A percentile compares a stretch with the other conserved stretches of the same genome.
phyloP scores from a whole-genome alignment of 768 basidiomycete species.

The Boletus rufocinnamomeus region DNA sequence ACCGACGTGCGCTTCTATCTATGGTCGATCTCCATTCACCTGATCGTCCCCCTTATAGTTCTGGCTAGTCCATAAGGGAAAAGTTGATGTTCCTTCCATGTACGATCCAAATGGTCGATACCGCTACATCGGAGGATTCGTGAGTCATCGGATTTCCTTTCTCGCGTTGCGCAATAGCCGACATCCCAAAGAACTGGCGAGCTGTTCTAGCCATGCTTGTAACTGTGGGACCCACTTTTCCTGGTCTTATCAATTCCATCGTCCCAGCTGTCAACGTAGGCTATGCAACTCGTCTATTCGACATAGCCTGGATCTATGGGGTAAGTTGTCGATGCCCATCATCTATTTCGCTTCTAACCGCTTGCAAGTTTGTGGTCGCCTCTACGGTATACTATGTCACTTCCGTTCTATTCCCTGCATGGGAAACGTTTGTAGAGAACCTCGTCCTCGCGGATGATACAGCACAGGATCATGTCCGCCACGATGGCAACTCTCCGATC shows the following conservation, averaged over 20 bases:
- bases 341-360: background rate
- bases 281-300: constrained; percentile 55
- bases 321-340: constrained; percentile 41
- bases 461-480: background rate
- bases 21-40: background rate
- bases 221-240: constrained; percentile 71
- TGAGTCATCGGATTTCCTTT: constrained; percentile 39
- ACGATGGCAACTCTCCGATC: background rate
- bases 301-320: constrained; percentile 77
- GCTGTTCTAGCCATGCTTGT: constrained; percentile 69
- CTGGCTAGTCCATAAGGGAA: constrained; percentile 72
- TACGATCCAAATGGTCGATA: constrained; percentile 81
- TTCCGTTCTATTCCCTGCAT: constrained; percentile 29
- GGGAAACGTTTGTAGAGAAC: constrained; percentile 28
- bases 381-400: constrained; percentile 30
- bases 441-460: constrained; percentile 27
- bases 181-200: constrained; percentile 68
- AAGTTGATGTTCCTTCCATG: constrained; percentile 81
- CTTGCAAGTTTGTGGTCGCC: constrained; percentile 25
- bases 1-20: constrained; percentile 46
- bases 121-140: constrained; percentile 72
- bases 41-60: constrained; percentile 45
- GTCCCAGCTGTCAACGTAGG: constrained; percentile 65
- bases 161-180: background rate
- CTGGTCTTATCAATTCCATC: constrained; percentile 77